Evolutionary conservation across 306 rosid genomes (phyloP).

Genomic region (Biancaea sappan): DNA sequence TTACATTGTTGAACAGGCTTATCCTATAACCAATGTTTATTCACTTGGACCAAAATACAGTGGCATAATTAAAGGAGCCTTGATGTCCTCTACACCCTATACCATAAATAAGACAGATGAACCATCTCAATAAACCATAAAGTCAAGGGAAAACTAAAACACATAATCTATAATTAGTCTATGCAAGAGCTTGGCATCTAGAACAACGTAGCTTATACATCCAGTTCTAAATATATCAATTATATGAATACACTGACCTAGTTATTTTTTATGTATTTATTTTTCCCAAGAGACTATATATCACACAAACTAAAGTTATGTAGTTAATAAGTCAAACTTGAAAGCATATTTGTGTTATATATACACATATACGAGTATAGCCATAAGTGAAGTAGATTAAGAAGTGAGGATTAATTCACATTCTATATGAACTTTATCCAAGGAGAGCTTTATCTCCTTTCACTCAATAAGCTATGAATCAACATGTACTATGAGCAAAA

Average conservation of each 20-base stretch:
- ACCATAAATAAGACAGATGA: not conserved
- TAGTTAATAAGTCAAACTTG: slow-evolving; percentile 25
- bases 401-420: no score
- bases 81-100: slow-evolving; percentile 41
- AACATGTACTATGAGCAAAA: no score
- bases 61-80: slow-evolving; percentile 33
- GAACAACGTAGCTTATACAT: slow-evolving; percentile 30
- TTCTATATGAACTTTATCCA: no score
- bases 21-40: slow-evolving; percentile 50
- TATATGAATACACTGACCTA: slow-evolving; percentile 22
- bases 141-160: slow-evolving; percentile 27
- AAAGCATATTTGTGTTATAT: no score
- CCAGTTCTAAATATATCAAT: slow-evolving; percentile 32
- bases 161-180: slow-evolving; percentile 29
- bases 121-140: not conserved
- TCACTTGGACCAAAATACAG: slow-evolving; percentile 46
- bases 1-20: slow-evolving; percentile 52
- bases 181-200: slow-evolving; percentile 29
- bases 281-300: not conserved
- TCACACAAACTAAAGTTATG: not conserved
- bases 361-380: no score
- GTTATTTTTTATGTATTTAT: not conserved
- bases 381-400: no score
- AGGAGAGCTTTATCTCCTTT: no score
- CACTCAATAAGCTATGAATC: no score